phyloP scores from a whole-genome alignment of 257 asterid genomes.

The Cruciata laevipes region DNA sequence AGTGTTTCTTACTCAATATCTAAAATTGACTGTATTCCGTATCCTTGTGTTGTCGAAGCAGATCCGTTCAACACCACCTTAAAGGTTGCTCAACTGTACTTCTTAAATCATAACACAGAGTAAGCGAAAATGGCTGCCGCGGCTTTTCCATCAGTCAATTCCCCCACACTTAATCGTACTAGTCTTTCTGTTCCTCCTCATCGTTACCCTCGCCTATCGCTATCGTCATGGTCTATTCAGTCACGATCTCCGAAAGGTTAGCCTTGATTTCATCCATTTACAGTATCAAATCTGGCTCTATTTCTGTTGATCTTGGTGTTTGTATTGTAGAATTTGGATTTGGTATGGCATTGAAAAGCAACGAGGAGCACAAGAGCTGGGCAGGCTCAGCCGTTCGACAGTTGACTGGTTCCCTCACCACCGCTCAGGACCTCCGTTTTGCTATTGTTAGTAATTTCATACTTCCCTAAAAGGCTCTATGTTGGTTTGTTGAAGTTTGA shows the following conservation, averaged over 20 bases:
- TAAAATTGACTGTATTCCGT: too few relatives aligned
- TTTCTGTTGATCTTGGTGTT: background rate
- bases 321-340: slow-evolving; percentile 1
- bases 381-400: slow-evolving; percentile 56
- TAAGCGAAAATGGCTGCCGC: slow-evolving; percentile 16
- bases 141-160: slow-evolving; percentile 7
- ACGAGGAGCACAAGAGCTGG: slow-evolving; percentile 15
- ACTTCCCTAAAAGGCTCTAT: background rate
- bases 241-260: slow-evolving; percentile 13
- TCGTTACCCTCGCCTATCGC: background rate
- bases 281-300: background rate
- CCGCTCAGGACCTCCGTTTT: slow-evolving; percentile 65
- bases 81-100: too few relatives aligned
- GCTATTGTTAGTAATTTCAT: slow-evolving; percentile 52
- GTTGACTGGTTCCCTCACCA: slow-evolving; percentile 56
- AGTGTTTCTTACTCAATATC: too few relatives aligned
- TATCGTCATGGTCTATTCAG: slow-evolving; percentile 15
- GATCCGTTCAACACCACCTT: too few relatives aligned
- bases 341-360: slow-evolving; percentile 25
- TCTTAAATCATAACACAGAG: too few relatives aligned
- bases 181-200: background rate
- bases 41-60: too few relatives aligned
- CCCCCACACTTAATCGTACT: slow-evolving; percentile 11
- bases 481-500: background rate
- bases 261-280: background rate